phyloP scores from a whole-genome alignment of 768 basidiomycete genomes.

The Russula compacta region DNA sequence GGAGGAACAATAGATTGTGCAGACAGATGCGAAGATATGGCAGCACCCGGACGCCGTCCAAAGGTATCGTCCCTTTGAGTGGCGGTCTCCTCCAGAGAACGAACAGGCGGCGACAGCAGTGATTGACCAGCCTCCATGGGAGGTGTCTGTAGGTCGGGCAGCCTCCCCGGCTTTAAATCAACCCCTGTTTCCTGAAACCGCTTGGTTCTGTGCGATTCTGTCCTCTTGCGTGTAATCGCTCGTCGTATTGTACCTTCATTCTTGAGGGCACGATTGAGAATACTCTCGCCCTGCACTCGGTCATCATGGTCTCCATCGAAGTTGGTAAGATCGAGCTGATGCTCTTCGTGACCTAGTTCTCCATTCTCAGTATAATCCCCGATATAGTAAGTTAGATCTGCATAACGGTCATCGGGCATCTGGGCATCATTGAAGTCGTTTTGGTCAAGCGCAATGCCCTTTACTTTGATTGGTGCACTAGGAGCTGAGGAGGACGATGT shows the following conservation, averaged over 20 bases:
- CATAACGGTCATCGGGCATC: slow-evolving; percentile 24
- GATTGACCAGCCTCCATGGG: neutral
- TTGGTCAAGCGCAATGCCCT: slow-evolving; percentile 1
- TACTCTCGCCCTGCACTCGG: slow-evolving; percentile 45
- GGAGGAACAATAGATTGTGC: neutral
- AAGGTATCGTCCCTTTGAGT: neutral
- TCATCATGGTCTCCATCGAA: slow-evolving; percentile 70
- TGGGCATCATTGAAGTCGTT: neutral
- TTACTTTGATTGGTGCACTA: neutral
- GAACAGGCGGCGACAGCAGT: neutral
- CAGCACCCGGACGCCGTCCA: neutral
- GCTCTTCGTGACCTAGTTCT: slow-evolving; percentile 35
- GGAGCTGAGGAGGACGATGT: neutral
- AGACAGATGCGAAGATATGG: neutral
- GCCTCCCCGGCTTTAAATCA: neutral
- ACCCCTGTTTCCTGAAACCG: neutral
- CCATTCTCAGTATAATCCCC: slow-evolving; percentile 31
- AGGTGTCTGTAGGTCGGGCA: neutral
- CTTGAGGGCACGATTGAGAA: slow-evolving; percentile 42
- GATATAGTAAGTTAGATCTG: slow-evolving; percentile 37
- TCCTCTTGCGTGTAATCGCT: slow-evolving; percentile 32
- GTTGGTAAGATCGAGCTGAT: slow-evolving; percentile 59
- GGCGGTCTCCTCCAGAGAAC: neutral
- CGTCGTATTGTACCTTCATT: slow-evolving; percentile 57
- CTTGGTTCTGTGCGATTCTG: slow-evolving; percentile 13